These are phyloP conservation scores for Papiliotrema laurentii DNA, from an alignment of 1,284 basidiomycete genomes.

Conservation along the genomic window DNA sequence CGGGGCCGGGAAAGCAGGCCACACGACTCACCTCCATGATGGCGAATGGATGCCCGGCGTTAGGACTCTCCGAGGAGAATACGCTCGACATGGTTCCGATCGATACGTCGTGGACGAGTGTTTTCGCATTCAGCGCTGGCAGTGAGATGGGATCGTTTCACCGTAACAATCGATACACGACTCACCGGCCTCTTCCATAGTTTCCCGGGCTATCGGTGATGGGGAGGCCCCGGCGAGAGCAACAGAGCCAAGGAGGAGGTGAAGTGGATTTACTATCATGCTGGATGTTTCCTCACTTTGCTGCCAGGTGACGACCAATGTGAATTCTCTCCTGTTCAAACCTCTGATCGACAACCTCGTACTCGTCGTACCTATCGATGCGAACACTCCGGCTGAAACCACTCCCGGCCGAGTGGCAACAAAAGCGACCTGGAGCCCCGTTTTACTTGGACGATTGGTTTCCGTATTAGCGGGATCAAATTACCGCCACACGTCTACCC, in stretches of 20 bases:
- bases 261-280: too few relatives aligned
- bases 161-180: background rate
- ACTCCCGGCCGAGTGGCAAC: background rate
- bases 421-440: too few relatives aligned
- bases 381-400: background rate
- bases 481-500: background rate
- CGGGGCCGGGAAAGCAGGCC: too few relatives aligned
- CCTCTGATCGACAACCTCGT: too few relatives aligned
- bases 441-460: background rate
- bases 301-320: too few relatives aligned
- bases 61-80: slow-evolving; percentile 27
- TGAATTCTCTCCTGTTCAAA: too few relatives aligned
- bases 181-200: slow-evolving; percentile 19
- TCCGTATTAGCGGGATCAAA: background rate
- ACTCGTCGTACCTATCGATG: too few relatives aligned
- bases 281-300: too few relatives aligned
- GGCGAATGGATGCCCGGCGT: slow-evolving; percentile 55
- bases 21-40: slow-evolving; percentile 59
- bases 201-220: slow-evolving; percentile 8
- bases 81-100: slow-evolving; percentile 42
- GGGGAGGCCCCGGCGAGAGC: background rate
- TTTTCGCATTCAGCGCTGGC: slow-evolving; percentile 21
- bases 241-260: background rate
- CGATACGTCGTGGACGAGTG: slow-evolving; percentile 22
- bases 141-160: background rate